Percentiles rank a stretch among this genome's conserved stretches.
phyloP scores from a whole-genome alignment of 2,329 filamentous ascomycete species.

The Aspergillus sojae region DNA sequence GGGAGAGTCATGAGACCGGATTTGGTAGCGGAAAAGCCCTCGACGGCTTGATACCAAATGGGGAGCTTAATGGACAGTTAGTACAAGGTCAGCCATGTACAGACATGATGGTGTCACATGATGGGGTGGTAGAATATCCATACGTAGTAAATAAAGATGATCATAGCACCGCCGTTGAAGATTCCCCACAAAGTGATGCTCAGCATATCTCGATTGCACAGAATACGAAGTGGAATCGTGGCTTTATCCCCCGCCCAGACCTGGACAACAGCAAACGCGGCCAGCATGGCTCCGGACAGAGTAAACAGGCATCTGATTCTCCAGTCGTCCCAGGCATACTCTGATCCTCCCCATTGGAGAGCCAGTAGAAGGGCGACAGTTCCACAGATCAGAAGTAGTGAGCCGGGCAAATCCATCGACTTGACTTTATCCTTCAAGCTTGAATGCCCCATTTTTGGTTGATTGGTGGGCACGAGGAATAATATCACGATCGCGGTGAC shows the following conservation, averaged over 20 bases:
- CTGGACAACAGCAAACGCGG: background rate
- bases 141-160: too few species aligned
- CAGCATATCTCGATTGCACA: background rate
- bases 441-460: background rate
- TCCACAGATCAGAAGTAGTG: background rate
- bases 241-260: background rate
- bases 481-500: background rate
- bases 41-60: background rate
- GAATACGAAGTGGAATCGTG: background rate
- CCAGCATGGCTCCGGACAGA: background rate
- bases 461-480: background rate
- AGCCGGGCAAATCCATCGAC: background rate
- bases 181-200: background rate
- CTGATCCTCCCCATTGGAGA: background rate
- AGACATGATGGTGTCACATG: background rate
- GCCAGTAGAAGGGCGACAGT: background rate
- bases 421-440: background rate
- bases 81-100: background rate
- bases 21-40: background rate
- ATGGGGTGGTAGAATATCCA: too few species aligned
- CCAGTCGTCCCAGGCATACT: background rate
- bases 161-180: background rate
- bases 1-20: background rate
- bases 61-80: too few species aligned
- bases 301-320: background rate